Base-by-base conservation (phyloP, 2,329 filamentous ascomycete genomes). In the Aspergillus aculeatinus region DNA sequence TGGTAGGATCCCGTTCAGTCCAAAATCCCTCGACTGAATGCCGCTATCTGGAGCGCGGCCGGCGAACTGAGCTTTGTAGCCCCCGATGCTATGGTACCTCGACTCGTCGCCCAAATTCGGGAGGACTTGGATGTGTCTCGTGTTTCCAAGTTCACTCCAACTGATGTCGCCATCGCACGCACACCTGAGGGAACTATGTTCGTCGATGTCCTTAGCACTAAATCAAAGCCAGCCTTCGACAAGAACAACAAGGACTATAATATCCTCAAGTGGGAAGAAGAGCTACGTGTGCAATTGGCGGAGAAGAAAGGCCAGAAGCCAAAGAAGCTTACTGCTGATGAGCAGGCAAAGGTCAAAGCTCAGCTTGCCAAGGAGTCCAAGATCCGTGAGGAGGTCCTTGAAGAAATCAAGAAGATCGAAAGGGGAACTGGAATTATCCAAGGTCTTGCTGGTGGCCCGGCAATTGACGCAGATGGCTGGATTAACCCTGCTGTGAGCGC, bases 231-330 rank as follows among this genome's bases (percentile, higher is more conserved):
- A 42, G 79, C 89, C 2, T 87, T 92, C 3, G 89, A 92, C 77
- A 98, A 96, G 78, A 96, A 92, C 69, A 89, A 87, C 52, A 97
- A 96, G 74, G 95, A 98, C 73, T 96, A 97, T 69, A 92, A 99
- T 68, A 96, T 92, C 1, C 77, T 97, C 47, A 97, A 96, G 76
- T 99, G 96, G 95, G 95, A 99, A 76, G 90, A 94, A 73, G 95
- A 99, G 65, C 82, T 99, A 7, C 85, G 93, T 59, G 84, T 87
- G 44, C 92, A 97, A 68, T 78, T 99, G 47, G 92, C 93, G n/a
- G 84, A 91, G 72, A 99, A 98, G 81, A 96, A 94, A 75, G 94
- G 94, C 1, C 75, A 79, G 50, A 86, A 90, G 61, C 87, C 92
- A 68, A 94, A 92, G 79, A 99, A 97, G 77, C 85, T 98, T 10